Base-by-base conservation (phyloP, 306 rosid species). In the Geum urbanum region DNA sequence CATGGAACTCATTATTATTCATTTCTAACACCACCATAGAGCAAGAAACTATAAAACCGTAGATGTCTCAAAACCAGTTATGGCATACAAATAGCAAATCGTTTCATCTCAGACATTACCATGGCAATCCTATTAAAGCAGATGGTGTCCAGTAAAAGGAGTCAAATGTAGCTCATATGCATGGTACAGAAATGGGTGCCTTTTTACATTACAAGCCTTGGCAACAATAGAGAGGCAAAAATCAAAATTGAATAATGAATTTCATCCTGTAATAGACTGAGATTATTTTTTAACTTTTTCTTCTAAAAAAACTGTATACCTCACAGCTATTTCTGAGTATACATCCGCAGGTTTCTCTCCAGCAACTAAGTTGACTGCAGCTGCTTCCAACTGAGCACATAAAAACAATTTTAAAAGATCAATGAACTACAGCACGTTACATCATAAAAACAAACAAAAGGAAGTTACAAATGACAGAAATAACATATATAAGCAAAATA, bases 271-370 rank as follows among this genome's bases (percentile, higher is more conserved):
- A 7, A 66, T 48, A 47, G 44, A 66, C 6, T 27, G 16, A 47
- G 37, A 22, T 10, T n/a, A 32, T 2, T 22, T 8, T 11, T 12
- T 8, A 14, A 9, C 9, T 15, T 49, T 27, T 9, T 32, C 1
- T 27, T 27, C 32, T 27, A 2, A 27, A 22, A 24, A 56, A 24
- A 14, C 24, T 44, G 58, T 69, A 70, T 81, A 88, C 97, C 95
- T 88, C 68, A 48, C 67, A 45, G 97, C 97, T 78, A 91, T 91
- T 84, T 91, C 97, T 27, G 97, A 76, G 83, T 88, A 91, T 48
- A 91, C 95, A 83, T 91, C 96, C 47, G 96, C 85, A 64, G 96
- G 95, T 75, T 88, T 84, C 49, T 81, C 90, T 76, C 87, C 90
- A 64, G 88, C 86, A 48, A 86, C 89, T 64, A 90, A 88, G 80